A percentile compares a stretch with the other conserved stretches of the same genome.
Conservation (phyloP, 345 rosid genomes). For the Citrus reticulata region DNA sequence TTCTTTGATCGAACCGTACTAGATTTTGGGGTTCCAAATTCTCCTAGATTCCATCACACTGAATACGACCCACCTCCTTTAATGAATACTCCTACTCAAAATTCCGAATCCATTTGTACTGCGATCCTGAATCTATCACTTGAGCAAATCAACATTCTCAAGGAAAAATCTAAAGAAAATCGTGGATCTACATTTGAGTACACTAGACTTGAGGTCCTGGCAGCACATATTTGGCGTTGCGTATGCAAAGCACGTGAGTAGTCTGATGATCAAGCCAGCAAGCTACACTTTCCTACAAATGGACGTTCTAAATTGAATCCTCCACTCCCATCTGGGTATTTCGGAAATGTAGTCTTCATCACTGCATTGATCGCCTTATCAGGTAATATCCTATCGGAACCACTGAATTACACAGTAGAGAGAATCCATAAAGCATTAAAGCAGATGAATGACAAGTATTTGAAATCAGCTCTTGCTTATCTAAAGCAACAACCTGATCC, state of each 20-base stretch:
- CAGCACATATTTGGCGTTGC: no score
- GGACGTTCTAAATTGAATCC: constrained; percentile 4
- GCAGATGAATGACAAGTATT: background rate
- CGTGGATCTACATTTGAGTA: no score
- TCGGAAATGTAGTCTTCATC: background rate
- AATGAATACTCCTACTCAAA: background rate
- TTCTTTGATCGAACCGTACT: constrained; percentile 8
- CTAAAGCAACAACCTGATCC: constrained; percentile 11
- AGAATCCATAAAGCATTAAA: background rate
- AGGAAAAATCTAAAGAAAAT: no score
- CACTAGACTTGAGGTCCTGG: no score
- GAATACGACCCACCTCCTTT: background rate
- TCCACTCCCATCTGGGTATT: background rate
- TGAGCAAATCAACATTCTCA: no score
- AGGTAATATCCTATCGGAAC: background rate
- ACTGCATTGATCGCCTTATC: background rate
- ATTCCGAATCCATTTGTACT: background rate
- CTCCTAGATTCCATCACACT: background rate
- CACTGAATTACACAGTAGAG: background rate
- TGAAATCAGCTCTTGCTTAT: background rate
- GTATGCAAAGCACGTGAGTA: background rate
- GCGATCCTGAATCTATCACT: background rate
- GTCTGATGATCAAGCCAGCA: constrained; percentile 6
- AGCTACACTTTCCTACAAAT: background rate
- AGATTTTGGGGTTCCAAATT: background rate